Evolutionary conservation across 805 yeast species (phyloP).

Genomic region (Pichia pseudocactophila): DNA sequence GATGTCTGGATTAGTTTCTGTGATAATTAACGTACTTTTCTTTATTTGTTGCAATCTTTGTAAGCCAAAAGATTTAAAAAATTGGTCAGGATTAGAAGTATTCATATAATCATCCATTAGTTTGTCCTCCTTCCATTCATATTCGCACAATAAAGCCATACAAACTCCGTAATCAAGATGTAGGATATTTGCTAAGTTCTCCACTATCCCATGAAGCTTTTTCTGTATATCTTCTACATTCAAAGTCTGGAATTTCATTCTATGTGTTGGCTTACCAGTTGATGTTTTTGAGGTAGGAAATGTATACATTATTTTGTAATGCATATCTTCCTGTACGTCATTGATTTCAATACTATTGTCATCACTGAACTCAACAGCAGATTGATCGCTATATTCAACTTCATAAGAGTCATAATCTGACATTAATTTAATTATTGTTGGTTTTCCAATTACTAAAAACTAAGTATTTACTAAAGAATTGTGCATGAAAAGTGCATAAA

Average conservation of each 20-base stretch:
- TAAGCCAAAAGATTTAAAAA: constrained; percentile 23
- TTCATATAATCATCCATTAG: constrained; percentile 46
- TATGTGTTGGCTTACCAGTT: constrained; percentile 18
- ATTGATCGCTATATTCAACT: neutral
- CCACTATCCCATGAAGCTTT: constrained; percentile 22
- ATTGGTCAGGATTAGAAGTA: constrained; percentile 24
- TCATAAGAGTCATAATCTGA: constrained; percentile 7
- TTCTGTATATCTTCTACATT: constrained; percentile 27
- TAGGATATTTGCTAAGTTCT: constrained; percentile 29
- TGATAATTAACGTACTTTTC: constrained; percentile 1
- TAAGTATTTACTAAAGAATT: too few relatives aligned
- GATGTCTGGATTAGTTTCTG: constrained; percentile 25
- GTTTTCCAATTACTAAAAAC: too few relatives aligned
- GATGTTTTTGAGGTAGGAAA: constrained; percentile 15
- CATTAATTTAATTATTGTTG: too few relatives aligned
- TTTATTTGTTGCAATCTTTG: constrained; percentile 12
- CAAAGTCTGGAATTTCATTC: constrained; percentile 23
- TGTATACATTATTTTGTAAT: constrained; percentile 11
- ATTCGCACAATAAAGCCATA: constrained; percentile 36
- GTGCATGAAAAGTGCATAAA: too few relatives aligned
- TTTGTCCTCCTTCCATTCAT: constrained; percentile 51
- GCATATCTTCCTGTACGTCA: constrained; percentile 2
- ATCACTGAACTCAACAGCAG: constrained; percentile 17
- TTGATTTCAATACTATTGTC: constrained; percentile 20
- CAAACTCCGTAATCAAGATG: constrained; percentile 33